Evolutionary conservation across 2,329 filamentous ascomycete genomes (phyloP), one percentile per base, ranked within the genome.

Genomic region (Kalaharituber pfeilii): DNA sequence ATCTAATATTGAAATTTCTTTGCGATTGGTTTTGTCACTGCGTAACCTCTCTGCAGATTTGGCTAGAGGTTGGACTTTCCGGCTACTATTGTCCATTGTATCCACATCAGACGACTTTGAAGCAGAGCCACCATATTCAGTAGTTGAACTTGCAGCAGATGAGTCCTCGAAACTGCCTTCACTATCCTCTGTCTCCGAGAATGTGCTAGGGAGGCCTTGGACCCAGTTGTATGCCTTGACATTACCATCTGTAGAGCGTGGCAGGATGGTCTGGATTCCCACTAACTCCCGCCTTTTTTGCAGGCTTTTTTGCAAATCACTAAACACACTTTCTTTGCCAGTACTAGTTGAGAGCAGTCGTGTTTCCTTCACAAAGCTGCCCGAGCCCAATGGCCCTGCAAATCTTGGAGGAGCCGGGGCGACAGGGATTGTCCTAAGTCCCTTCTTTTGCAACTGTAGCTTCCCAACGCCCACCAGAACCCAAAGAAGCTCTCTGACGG

Each of bases 391-490:
- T 13, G 33, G 5, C 2, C 33, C 33, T 18, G 20, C 33, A 15
- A 13, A 29, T 28, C 5, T 24, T 24, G 24, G 39, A 47, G 13
- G 24, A 47, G 3, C 50, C 50, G 9, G 9, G 33, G 44, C 51
- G 22, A 20, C 42, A 51, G 15, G 53, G 53, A 44, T 51, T 52
- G 51, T 51, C 45, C 18, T 53, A 45, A 20, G 45, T 54, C 49
- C 51, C 25, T 18, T 49, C 25, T 30, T 50, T 27, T 30, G 27
- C 39, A 33, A 24, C 20, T 28, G 26, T 33, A 24, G 29, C 45
- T 51, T 51, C 36, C 51, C 56, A 42, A 59, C 33, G 30, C 56
- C 52, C 5, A 58, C 58, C 5, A 59, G 45, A 20, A 54, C 51
- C 33, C 47, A 47, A 8, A 59, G 24, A 18, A 49, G 49, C 36